Base-by-base conservation (phyloP, 2,329 filamentous ascomycete genomes). In the Diplodia seriata region DNA sequence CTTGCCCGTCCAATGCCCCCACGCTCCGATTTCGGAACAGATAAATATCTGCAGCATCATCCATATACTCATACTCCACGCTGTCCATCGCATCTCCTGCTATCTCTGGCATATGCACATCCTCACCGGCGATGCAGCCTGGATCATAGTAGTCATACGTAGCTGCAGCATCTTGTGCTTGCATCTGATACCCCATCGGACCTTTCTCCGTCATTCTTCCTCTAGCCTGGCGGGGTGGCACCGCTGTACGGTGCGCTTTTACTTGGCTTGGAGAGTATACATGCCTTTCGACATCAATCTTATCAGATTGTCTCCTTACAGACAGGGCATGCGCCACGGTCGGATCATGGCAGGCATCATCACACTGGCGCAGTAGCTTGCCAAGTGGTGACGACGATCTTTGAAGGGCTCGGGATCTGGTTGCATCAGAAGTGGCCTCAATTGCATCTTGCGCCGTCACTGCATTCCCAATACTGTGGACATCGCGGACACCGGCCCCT, bases 331-430 rank as follows among this genome's bases (percentile, higher is more conserved):
- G 31, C 47, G 43, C 59, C 29, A 33, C 20, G n/a, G 11, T n/a
- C 59, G 47, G 31, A 18, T 62, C 66, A 38, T 67, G 29, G 23
- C 66, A 68, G 33, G 66, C 66, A 50, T 64, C 36, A 33, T 76
- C 72, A 67, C 75, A 77, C 40, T 74, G 68, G 67, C 72, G 72
- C 64, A 77, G 67, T 15, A 75, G 68, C 56, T 61, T 72, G 26
- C 69, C 71, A 12, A 76, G 69, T 38, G 74, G 73, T 23, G 74
- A 75, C 6, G 74, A 75, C 5, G 59, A 63, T 64, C 57, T 62
- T 23, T 26, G 64, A n/a, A 29, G 59, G 47, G 29, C 47, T 51
- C 31, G 47, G 29, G 11, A 31, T 26, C 36, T 51, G 36, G 47
- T 51, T 31, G 59, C 47, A 49, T 63, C 59, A 63, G 59, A 51